Evolutionary conservation across 164 flowering plant genomes (phyloP).

Genomic region (Umbilicus rupestris): DNA sequence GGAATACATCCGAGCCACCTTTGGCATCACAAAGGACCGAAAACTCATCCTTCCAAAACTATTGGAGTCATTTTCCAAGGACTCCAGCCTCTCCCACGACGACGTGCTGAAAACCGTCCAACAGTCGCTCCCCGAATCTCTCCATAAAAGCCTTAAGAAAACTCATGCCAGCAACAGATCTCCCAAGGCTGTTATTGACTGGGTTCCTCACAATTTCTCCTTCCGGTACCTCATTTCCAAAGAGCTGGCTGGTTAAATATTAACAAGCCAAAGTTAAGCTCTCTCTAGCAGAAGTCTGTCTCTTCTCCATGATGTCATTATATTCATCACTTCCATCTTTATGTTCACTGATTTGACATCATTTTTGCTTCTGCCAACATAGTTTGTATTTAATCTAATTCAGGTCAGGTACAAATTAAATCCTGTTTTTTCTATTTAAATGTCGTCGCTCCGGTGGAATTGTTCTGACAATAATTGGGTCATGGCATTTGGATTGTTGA

Average conservation of each 20-base stretch:
- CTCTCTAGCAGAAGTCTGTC: not conserved
- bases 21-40: constrained; percentile 55
- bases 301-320: too few relatives aligned
- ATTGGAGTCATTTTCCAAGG: constrained; percentile 69
- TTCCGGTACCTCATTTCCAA: constrained; percentile 77
- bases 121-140: constrained; percentile 51
- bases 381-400: too few relatives aligned
- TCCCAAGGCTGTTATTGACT: constrained; percentile 65
- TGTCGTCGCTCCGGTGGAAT: too few relatives aligned
- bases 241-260: constrained; percentile 50
- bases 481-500: too few relatives aligned
- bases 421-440: too few relatives aligned
- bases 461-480: too few relatives aligned
- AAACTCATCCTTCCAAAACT: constrained; percentile 69
- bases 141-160: constrained; percentile 39
- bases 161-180: constrained; percentile 31
- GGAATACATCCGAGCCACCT: constrained; percentile 70
- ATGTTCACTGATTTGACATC: too few relatives aligned
- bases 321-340: too few relatives aligned
- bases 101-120: constrained; percentile 58
- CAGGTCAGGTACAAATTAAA: too few relatives aligned
- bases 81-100: constrained; percentile 43
- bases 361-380: too few relatives aligned
- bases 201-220: constrained; percentile 70
- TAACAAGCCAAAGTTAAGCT: not conserved